These are phyloP conservation scores for Aureobasidium uvarum DNA, from an alignment of 2,329 filamentous ascomycete species.

Conservation along the genomic window DNA sequence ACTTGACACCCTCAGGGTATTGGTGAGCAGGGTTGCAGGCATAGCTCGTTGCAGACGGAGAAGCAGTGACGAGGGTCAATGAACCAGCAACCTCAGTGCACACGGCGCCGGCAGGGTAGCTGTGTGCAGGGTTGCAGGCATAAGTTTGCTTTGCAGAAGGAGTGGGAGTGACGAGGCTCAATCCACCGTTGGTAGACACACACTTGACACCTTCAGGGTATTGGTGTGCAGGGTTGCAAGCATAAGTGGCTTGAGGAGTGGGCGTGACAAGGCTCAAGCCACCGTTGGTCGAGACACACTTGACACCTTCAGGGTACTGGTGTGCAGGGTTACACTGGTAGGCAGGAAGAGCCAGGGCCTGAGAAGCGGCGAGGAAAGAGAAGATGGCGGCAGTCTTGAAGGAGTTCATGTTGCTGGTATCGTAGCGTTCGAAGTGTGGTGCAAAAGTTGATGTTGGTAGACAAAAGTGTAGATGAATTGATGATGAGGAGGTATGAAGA, in stretches of 20 bases:
- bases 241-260: too few relatives aligned
- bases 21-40: slow-evolving; percentile 20
- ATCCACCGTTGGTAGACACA: slow-evolving; percentile 12
- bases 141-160: background rate
- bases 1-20: background rate
- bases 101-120: slow-evolving; percentile 4
- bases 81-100: background rate
- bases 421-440: background rate
- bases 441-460: background rate
- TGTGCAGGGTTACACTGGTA: slow-evolving; percentile 13
- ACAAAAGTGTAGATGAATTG: background rate
- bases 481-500: background rate
- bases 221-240: slow-evolving; percentile 18
- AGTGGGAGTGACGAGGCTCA: slow-evolving; percentile 15
- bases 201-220: slow-evolving; percentile 1
- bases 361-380: slow-evolving; percentile 23
- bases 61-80: slow-evolving; percentile 19
- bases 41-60: background rate
- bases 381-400: slow-evolving; percentile 23
- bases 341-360: slow-evolving; percentile 16
- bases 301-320: background rate
- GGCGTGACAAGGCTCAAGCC: slow-evolving; percentile 16
- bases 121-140: slow-evolving; percentile 21
- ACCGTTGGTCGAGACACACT: background rate
- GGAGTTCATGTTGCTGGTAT: slow-evolving; percentile 20